Evolutionary conservation across 139 green algal genomes (phyloP).

Genomic region (Closterium sp.): DNA sequence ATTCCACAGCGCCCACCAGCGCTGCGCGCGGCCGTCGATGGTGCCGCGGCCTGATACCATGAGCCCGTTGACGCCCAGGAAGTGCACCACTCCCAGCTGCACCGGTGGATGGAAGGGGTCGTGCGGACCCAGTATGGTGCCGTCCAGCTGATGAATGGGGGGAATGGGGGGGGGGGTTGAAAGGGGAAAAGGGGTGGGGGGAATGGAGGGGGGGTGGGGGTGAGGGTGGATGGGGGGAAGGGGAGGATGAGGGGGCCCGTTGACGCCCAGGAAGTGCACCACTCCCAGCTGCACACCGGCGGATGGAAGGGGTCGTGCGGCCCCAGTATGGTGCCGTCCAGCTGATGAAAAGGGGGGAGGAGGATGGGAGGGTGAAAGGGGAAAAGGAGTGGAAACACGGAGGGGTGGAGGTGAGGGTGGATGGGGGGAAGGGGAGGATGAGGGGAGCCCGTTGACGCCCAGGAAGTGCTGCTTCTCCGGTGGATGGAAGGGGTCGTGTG

Average conservation of each 20-base stretch:
- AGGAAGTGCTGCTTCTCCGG: no score
- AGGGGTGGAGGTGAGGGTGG: no score
- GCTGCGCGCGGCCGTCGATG: not conserved
- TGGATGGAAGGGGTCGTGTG: no score
- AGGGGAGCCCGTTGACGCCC: no score
- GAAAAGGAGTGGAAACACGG: no score
- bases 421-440: no score
- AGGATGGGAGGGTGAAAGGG: no score
- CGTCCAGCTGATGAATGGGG: not conserved
- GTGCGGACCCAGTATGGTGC: not conserved
- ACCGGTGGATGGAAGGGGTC: not conserved
- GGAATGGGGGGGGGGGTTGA: no score
- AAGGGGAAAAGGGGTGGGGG: not conserved
- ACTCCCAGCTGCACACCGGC: not conserved
- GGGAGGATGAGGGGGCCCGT: not conserved
- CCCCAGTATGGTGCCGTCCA: not conserved
- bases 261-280: not conserved
- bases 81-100: not conserved
- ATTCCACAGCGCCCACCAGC: not conserved
- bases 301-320: not conserved
- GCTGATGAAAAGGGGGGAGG: not conserved
- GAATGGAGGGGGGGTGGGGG: not conserved
- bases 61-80: not conserved
- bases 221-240: no score
- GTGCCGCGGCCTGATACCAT: not conserved